Percentiles rank a stretch among this genome's conserved stretches.
These are phyloP conservation scores for Phytophthora capsici DNA, from an alignment of 352 stramenopile genomes.

Conservation along the genomic window DNA sequence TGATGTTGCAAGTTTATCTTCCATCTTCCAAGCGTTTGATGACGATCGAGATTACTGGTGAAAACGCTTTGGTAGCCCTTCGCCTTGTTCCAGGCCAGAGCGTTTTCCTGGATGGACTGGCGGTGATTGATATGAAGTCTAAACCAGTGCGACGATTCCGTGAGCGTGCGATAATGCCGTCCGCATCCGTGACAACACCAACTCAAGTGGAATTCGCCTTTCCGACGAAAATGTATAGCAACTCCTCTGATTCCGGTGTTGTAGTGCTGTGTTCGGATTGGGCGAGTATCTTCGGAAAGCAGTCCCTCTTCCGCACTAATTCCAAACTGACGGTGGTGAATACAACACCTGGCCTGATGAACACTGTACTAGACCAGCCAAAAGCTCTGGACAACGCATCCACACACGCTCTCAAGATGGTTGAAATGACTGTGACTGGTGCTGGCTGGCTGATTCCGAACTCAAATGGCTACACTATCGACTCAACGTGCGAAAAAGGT, in stretches of 20 bases:
- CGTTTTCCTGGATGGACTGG: conserved; percentile 59
- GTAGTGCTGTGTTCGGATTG: conserved; percentile 72
- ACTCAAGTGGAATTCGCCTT: conserved; percentile 48
- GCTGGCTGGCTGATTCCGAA: conserved; percentile 62
- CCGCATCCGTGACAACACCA: conserved; percentile 6
- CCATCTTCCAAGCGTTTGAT: conserved; percentile 44
- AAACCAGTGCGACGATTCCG: conserved; percentile 35
- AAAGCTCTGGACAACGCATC: background rate
- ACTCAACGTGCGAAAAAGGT: conserved; percentile 51
- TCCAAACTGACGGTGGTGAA: conserved; percentile 58
- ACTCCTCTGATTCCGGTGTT: conserved; percentile 25
- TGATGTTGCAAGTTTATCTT: conserved; percentile 67
- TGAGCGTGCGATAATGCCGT: conserved; percentile 13
- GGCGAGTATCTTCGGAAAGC: conserved; percentile 65
- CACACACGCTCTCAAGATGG: conserved; percentile 24
- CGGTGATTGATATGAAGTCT: conserved; percentile 51
- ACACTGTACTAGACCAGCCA: conserved; percentile 32
- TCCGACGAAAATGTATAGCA: conserved; percentile 20
- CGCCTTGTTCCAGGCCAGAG: conserved; percentile 55
- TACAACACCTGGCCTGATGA: conserved; percentile 48
- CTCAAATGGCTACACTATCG: conserved; percentile 23
- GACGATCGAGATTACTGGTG: conserved; percentile 59
- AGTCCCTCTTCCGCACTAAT: conserved; percentile 54
- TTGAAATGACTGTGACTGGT: conserved; percentile 40
- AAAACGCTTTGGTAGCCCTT: conserved; percentile 50